A percentile compares a stretch with the other conserved stretches of the same genome.
Evolutionary conservation across 1,139 yeast genomes (phyloP).

Genomic region (Geotrichum citri-aurantii): DNA sequence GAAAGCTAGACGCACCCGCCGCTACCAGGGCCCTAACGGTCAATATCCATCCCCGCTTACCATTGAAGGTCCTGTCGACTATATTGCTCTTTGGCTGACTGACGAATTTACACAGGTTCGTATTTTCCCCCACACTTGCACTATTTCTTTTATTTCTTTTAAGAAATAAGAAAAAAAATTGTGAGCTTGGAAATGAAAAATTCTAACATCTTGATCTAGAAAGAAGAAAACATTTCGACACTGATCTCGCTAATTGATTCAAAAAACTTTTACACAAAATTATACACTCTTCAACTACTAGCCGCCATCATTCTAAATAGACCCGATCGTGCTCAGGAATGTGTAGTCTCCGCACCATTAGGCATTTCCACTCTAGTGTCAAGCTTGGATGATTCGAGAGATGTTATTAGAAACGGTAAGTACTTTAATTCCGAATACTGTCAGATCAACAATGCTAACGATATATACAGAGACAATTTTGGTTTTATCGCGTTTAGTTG

Average conservation of each 20-base stretch:
- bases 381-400: conserved; percentile 65
- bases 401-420: conserved; percentile 68
- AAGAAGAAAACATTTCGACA: conserved; percentile 49
- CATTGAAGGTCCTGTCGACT: conserved; percentile 48
- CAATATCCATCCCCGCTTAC: conserved; percentile 72
- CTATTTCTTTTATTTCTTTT: neutral
- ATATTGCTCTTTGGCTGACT: conserved; percentile 89
- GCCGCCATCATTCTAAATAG: conserved; percentile 82
- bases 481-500: conserved; percentile 74
- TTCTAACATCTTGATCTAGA: conserved; percentile 20
- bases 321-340: conserved; percentile 66
- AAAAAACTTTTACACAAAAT: conserved; percentile 63
- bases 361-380: conserved; percentile 73
- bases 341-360: conserved; percentile 65
- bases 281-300: conserved; percentile 76
- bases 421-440: conserved; percentile 5
- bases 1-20: conserved; percentile 31
- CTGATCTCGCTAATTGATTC: conserved; percentile 54
- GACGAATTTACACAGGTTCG: conserved; percentile 75
- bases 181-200: neutral
- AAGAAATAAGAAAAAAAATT: neutral
- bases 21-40: conserved; percentile 32
- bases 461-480: conserved; percentile 51
- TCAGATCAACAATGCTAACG: conserved; percentile 10
- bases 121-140: neutral